Base-by-base conservation (phyloP, 2,329 filamentous ascomycete genomes). In the Capronia coronata region DNA sequence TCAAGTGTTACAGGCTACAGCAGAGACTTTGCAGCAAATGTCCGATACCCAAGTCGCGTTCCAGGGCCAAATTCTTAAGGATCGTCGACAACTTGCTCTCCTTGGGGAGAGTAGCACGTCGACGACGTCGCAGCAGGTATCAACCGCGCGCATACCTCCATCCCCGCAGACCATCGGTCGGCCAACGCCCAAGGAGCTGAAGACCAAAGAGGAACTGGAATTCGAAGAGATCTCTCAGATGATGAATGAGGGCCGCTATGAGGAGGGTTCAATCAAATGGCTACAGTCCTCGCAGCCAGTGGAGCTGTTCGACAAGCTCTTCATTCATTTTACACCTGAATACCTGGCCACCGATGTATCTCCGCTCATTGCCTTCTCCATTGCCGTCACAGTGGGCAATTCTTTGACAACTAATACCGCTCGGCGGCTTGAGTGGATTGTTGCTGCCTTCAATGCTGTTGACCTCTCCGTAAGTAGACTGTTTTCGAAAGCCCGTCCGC, bases 261-360 rank as follows among this genome's bases (percentile, higher is more conserved):
- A 75, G 57, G 71, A 71, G 49, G 72, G 65, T 19, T 70, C 70
- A 2, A 64, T 75, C 34, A 71, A 67, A 71, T 84, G 80, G 80
- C 69, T 84, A 41, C 79, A 82, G 68, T 83, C 80, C 4, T 63
- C 67, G 25, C 75, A 76, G 48, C 77, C 81, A 57, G 70, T 71
- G 13, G 73, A 77, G 39, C 68, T 84, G n/a, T 84, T 83, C 61
- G 78, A 82, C 63, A 71, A 74, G 22, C 70, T 82, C 44, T 83
- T 84, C 61, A 71, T 78, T 18, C 74, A 71, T 47, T 71, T 76
- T 58, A 75, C 77, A 52, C 79, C 80, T 1, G 64, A 67, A 7
- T 83, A 80, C 63, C 67, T 83, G 19, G 47, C 57, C 9, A 67
- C 67, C 14, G 68, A 71, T 32, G 71, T 83, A 14, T 74, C 77